Base-by-base conservation (phyloP, 1,284 basidiomycete species). In the Lignosus rhinocerotis region DNA sequence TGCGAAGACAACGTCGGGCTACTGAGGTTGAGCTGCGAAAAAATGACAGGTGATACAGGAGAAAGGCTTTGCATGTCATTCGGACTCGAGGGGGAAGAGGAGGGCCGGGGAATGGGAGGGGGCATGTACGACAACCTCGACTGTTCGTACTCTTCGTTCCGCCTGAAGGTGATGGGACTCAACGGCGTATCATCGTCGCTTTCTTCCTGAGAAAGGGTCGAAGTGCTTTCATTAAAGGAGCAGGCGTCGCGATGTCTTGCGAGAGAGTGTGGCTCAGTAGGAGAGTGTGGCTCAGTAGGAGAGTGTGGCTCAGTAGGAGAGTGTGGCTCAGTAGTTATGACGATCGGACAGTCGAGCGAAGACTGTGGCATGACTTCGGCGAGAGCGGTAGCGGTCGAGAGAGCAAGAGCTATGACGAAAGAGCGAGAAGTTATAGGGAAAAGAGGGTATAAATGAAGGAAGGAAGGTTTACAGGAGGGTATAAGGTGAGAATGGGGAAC, bases 361-460 rank as follows among this genome's bases (percentile, higher is more conserved):
- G 59, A 55, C 34, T 56, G 36, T 7, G 58, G 51, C 57, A 53
- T 61, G 58, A 50, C 50, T 44, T 19, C 51, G 42, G 56, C 48
- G 25, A 58, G 39, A 44, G 61, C 59, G 36, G 51, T 42, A 3
- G 65, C 54, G n/a, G 65, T 53, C 9, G 63, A 52, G 11, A 67
- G 59, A 17, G 59, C 57, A 41, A 60, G 56, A 41, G 66, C 46
- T 65, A 67, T 69, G n/a, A 44, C 25, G 16, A 53, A 59, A 60
- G 55, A 51, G 49, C 34, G 54, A n/a, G 38, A 42, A 38, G n/a
- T 39, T 21, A 9, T 14, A 42, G 53, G 42, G 32, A 41, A 49
- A 48, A 34, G 48, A 32, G 54, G 54, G 62, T 56, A 56, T 56
- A 56, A 45, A 46, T 47, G 51, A 55, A 34, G 38, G 45, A 43